A percentile compares a stretch with the other conserved stretches of the same genome.
Evolutionary conservation across 352 stramenopile genomes (phyloP).

Genomic region (Thraustochytrium sp.): DNA sequence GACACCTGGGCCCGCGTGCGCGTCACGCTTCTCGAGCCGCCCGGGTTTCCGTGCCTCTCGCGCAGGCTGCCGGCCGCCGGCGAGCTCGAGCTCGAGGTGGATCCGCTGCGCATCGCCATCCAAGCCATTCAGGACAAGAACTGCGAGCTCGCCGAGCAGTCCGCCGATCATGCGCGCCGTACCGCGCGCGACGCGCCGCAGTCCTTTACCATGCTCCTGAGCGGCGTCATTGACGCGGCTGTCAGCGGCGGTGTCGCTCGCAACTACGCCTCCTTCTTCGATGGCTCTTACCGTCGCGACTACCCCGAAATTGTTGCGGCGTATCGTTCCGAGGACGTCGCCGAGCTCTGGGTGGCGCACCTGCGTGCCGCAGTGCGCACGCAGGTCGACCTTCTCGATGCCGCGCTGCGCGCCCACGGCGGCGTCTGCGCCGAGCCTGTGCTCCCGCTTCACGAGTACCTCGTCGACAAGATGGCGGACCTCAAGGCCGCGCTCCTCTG

Average conservation of each 20-base stretch:
- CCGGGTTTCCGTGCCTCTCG: slow-evolving; percentile 42
- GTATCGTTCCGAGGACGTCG: neutral
- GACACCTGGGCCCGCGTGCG: slow-evolving; percentile 49
- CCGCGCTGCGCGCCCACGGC: slow-evolving; percentile 38
- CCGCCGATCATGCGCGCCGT: neutral
- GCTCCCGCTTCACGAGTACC: neutral
- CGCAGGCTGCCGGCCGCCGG: slow-evolving; percentile 28
- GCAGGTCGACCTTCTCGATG: slow-evolving; percentile 26
- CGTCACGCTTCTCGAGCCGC: slow-evolving; percentile 12
- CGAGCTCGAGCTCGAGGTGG: neutral
- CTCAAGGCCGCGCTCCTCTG: neutral
- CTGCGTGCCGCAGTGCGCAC: neutral
- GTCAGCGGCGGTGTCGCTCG: slow-evolving; percentile 48
- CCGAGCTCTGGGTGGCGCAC: neutral
- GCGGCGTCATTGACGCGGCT: slow-evolving; percentile 50
- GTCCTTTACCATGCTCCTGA: slow-evolving; percentile 51
- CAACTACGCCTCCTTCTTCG: slow-evolving; percentile 50
- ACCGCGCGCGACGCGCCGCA: slow-evolving; percentile 43
- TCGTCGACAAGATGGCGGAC: neutral
- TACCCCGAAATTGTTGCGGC: slow-evolving; percentile 49
- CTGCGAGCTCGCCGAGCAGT: slow-evolving; percentile 38
- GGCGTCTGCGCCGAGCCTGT: slow-evolving; percentile 4
- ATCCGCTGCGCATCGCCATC: slow-evolving; percentile 50
- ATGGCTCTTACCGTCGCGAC: slow-evolving; percentile 25
- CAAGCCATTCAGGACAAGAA: slow-evolving; percentile 47